These are phyloP conservation scores for Claviceps pusilla DNA, from an alignment of 2,329 filamentous ascomycete species.

Conservation along the genomic window DNA sequence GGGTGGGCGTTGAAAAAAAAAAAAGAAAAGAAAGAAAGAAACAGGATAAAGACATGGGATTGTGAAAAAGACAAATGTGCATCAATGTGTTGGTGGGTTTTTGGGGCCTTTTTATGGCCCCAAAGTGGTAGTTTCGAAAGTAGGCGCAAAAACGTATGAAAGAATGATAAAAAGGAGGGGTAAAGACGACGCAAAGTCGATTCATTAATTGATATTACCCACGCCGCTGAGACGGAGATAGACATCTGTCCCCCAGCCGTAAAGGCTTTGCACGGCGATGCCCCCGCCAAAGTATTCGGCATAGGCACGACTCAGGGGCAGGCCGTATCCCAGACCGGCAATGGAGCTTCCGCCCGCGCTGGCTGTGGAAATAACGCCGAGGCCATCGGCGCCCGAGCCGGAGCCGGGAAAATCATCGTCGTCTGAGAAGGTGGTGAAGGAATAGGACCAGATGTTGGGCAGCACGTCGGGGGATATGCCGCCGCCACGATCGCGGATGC, in stretches of 20 bases:
- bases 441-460: constrained; percentile 89
- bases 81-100: no score
- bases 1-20: no score
- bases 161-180: no score
- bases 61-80: no score
- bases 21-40: no score
- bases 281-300: constrained; percentile 97
- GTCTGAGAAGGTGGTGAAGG: constrained; percentile 83
- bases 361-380: constrained; percentile 60
- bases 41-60: no score
- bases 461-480: constrained; percentile 76
- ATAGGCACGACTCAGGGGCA: constrained; percentile 82
- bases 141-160: no score
- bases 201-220: constrained; percentile 30
- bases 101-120: no score
- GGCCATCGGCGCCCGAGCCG: constrained; percentile 39
- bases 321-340: constrained; percentile 80
- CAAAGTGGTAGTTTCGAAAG: no score
- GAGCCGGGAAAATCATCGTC: constrained; percentile 29
- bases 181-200: no score
- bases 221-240: constrained; percentile 51
- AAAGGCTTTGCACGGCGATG: constrained; percentile 85
- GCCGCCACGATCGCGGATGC: constrained; percentile 88
- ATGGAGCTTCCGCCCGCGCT: constrained; percentile 68
- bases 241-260: constrained; percentile 74